Evolutionary conservation across 495 filamentous ascomycete species (phyloP), one percentile per base, ranked within the genome.

Genomic region (Trichoderma reesei): DNA sequence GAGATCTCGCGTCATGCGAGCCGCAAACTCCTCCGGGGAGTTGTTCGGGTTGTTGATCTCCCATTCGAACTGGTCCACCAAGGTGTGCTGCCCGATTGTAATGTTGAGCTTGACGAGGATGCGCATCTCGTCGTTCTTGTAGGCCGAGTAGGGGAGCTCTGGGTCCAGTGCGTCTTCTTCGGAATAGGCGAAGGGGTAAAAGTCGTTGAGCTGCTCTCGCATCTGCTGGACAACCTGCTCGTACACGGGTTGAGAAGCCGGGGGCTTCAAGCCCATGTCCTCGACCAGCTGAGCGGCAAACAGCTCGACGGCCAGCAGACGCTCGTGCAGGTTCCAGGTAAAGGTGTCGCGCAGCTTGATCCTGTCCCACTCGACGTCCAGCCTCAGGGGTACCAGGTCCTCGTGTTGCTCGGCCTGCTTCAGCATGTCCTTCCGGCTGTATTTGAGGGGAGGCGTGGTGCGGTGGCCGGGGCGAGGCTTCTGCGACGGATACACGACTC

Each of bases 81-180:
- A 80, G 1, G 92, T 97, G 72, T 96, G 90, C 66, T 90, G 88
- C 2, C 94, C 95, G 72, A 98, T 97, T 33, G 94, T 98, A 70
- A 98, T 97, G 72, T 98, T 96, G 46, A 98, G 80, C 74, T 96
- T 97, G 68, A 98, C 85, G 20, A 92, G 76, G 38, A 98, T 91
- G 63, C 94, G 87, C 93, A 98, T 96, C 76, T 98, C 94, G 69
- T 98, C 95, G 69, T 98, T 94, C 73, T 97, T 96, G 78, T 96
- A 96, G 4, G 94, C 92, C 46, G 82, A 85, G 72, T 98, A 98
- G 2, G 94, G 93, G 11, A 94, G 79, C 68, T 91, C 88, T 2
- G 92, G 89, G 72, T 98, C 94, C 59, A 97, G 79, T 7, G 94
- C 83, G 64, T 95, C 92, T 68, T 98, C 94, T 61, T 92, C 87